A percentile compares a stretch with the other conserved stretches of the same genome.
These are phyloP conservation scores for Salvia splendens DNA, from an alignment of 257 asterid genomes.

Conservation along the genomic window DNA sequence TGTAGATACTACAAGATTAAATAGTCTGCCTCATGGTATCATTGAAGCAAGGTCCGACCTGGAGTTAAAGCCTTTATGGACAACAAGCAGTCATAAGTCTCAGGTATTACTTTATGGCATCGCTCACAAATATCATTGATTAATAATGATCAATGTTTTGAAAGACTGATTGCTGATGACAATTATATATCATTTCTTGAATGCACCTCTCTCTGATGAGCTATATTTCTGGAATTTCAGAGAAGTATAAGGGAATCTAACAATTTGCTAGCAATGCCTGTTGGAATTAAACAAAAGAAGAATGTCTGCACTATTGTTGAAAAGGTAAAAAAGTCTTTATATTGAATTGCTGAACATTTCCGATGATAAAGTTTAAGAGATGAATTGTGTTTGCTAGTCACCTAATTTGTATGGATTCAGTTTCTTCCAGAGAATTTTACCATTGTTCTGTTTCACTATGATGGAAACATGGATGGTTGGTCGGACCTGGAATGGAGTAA, in stretches of 20 bases:
- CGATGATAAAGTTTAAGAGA: background rate
- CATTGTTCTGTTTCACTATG: slow-evolving; percentile 83
- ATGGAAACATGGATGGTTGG: slow-evolving; percentile 93
- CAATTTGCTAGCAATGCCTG: slow-evolving; percentile 89
- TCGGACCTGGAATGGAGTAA: slow-evolving; percentile 80
- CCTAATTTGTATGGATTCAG: slow-evolving; percentile 53
- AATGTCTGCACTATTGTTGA: slow-evolving; percentile 67
- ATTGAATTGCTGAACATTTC: slow-evolving; percentile 7
- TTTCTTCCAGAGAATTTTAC: slow-evolving; percentile 93
- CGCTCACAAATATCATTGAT: background rate
- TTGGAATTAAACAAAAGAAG: slow-evolving; percentile 84
- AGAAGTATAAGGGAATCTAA: slow-evolving; percentile 37
- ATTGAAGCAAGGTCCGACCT: slow-evolving; percentile 76
- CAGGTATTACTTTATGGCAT: slow-evolving; percentile 47
- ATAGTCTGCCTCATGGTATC: slow-evolving; percentile 79
- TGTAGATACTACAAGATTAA: slow-evolving; percentile 41
- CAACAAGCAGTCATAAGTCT: slow-evolving; percentile 56
- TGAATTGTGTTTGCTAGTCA: slow-evolving; percentile 18
- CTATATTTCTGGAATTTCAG: slow-evolving; percentile 46
- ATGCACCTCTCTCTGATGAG: background rate
- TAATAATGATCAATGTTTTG: background rate
- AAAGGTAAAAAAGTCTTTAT: slow-evolving; percentile 54
- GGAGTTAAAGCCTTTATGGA: slow-evolving; percentile 93
- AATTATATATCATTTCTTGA: background rate
- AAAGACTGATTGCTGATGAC: background rate